Conservation (phyloP, 192 early-diverging fungal species). For the Borealophlyctis nickersoniae region DNA sequence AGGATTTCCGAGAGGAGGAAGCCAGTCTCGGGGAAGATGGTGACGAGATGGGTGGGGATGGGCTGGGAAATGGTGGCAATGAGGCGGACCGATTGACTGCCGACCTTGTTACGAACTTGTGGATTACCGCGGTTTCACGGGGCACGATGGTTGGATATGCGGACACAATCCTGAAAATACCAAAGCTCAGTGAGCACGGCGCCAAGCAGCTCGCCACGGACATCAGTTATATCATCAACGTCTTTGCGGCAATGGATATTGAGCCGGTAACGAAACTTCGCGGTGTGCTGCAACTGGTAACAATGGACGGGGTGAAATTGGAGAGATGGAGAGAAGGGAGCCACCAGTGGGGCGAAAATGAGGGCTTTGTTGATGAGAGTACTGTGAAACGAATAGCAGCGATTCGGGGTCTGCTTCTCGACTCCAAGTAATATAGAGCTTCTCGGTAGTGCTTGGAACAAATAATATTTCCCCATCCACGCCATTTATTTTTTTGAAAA, state of each 20-base stretch:
- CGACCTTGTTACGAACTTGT: constrained; percentile 57
- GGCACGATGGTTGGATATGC: constrained; percentile 52
- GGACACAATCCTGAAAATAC: constrained; percentile 35
- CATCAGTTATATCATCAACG: constrained; percentile 62
- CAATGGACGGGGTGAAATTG: too few relatives aligned
- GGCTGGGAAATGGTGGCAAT: constrained; percentile 23
- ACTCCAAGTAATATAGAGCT: too few relatives aligned
- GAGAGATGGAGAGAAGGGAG: too few relatives aligned
- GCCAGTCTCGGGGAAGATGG: too few relatives aligned
- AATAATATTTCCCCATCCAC: too few relatives aligned
- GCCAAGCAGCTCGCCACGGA: constrained; percentile 61
- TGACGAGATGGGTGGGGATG: too few relatives aligned
- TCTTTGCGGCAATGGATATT: constrained; percentile 52
- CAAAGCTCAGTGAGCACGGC: constrained; percentile 42
- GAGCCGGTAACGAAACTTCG: constrained; percentile 15
- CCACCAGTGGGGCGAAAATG: background rate
- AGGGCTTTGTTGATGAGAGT: background rate
- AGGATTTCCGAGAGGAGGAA: constrained; percentile 24
- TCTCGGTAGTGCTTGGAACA: too few relatives aligned
- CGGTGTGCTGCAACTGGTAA: constrained; percentile 1
- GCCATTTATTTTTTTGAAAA: too few relatives aligned
- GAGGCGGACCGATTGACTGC: constrained; percentile 25
- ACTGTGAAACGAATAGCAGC: background rate
- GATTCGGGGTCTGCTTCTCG: too few relatives aligned
- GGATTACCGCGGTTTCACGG: constrained; percentile 67